Evolutionary conservation across 2,329 filamentous ascomycete genomes (phyloP), one percentile per base, ranked within the genome.

Genomic region (Trichoderma sp.): DNA sequence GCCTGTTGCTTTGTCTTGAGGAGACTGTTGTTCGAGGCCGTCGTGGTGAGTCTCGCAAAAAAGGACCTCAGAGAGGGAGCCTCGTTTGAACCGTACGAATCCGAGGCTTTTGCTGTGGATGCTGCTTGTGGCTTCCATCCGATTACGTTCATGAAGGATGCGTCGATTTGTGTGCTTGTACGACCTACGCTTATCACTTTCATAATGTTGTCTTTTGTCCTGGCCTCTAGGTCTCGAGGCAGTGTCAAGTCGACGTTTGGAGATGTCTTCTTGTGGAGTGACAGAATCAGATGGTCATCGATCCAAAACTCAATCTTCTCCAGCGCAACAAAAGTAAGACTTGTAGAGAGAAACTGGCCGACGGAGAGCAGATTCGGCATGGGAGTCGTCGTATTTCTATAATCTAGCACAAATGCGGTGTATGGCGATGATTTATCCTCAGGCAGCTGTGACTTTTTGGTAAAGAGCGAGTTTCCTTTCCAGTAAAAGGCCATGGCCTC

Each of bases 401-500:
- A 97, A 76, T 98, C 94, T 56, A 99, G 85, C 56, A 97, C 89
- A 76, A 99, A 99, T n/a, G 90, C 91, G 2, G 96, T 99, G 73
- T 94, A 87, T 35, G 83, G 83, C 66, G 84, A 90, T 17, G 84
- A 80, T 74, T 93, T 85, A 27, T 87, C 87, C 54, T 87, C 83
- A 1, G 91, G 89, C 8, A 97, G 81, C 72, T 89, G 89, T 25
- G 95, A 85, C 72, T 93, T 92, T 73, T 94, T 91, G 27, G 96
- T 99, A 77, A 97, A 98, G 2, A 99, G 85, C 5, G 93, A 92
- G 78, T 98, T 98, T n/a, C 92, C 94, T 78, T 97, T 98, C 96
- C 95, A 99, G 82, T 97, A 99, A 76, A 99, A 99, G 0, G 94
- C 94, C 92, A 99, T 97, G 42, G 93, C 94, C 79, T 97, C 90